A percentile compares a stretch with the other conserved stretches of the same genome.
Evolutionary conservation across 345 rosid species (phyloP).

Genomic region (Salix koriyanagi): DNA sequence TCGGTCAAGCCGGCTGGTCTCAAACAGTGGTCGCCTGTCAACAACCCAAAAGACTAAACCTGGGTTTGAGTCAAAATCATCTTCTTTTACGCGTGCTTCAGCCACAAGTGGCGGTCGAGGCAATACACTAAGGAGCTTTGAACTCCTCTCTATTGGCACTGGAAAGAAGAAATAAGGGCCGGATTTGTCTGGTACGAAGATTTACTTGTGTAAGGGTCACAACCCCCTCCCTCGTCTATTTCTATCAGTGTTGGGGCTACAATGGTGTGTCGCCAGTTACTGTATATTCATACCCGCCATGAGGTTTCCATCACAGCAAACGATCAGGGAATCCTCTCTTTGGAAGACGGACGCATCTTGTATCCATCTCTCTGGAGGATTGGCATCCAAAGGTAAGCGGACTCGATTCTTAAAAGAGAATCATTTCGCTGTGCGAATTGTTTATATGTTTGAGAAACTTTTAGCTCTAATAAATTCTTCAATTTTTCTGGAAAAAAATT

Average conservation of each 20-base stretch:
- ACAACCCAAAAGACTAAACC: constrained; percentile 63
- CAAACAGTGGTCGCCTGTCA: constrained; percentile 57
- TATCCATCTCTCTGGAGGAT: background rate
- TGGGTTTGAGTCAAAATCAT: constrained; percentile 50
- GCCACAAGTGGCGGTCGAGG: constrained; percentile 45
- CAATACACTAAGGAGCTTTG: constrained; percentile 58
- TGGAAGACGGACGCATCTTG: background rate
- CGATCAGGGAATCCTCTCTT: background rate
- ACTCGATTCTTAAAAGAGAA: constrained; percentile 1
- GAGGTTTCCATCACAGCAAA: background rate
- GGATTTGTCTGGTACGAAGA: constrained; percentile 6
- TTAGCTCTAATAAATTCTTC: constrained; percentile 18
- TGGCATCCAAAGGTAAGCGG: background rate
- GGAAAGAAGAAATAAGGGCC: constrained; percentile 32
- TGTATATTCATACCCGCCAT: constrained; percentile 18
- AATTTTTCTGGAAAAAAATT: background rate
- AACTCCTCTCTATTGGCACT: constrained; percentile 50
- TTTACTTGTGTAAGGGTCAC: constrained; percentile 8
- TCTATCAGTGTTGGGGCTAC: constrained; percentile 1
- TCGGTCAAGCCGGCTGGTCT: constrained; percentile 56
- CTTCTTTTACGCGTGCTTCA: constrained; percentile 44
- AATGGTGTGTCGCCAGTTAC: constrained; percentile 1
- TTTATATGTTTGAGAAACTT: constrained; percentile 29
- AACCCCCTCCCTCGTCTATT: constrained; percentile 4
- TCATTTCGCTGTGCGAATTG: constrained; percentile 28